These are phyloP conservation scores for Exophiala xenobiotica DNA, from an alignment of 2,329 filamentous ascomycete genomes.

Conservation along the genomic window DNA sequence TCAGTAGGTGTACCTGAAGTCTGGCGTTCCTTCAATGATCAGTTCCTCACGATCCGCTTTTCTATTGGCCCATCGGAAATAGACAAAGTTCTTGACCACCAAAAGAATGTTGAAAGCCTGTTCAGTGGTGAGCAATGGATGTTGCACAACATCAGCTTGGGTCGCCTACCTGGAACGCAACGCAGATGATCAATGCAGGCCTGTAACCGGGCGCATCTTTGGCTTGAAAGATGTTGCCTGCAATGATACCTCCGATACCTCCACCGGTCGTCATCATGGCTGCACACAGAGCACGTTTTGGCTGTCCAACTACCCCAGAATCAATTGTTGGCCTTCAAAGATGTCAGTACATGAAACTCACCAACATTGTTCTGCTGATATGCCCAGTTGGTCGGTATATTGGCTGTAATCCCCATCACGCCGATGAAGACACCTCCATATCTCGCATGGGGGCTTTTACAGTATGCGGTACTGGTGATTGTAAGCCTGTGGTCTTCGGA, in stretches of 20 bases:
- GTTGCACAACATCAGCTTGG: conserved; percentile 35
- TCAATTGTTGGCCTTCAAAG: background rate
- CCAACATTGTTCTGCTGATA: conserved; percentile 83
- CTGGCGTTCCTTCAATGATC: conserved; percentile 50
- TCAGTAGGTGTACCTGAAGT: conserved; percentile 38
- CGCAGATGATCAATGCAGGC: conserved; percentile 26
- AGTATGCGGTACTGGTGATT: conserved; percentile 56
- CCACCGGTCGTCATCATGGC: conserved; percentile 26
- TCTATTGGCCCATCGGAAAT: conserved; percentile 55
- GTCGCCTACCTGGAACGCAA: conserved; percentile 35
- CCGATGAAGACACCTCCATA: conserved; percentile 74
- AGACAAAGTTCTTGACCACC: conserved; percentile 52
- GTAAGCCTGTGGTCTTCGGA: too few species aligned
- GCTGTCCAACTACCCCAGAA: conserved; percentile 61
- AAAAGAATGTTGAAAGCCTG: conserved; percentile 59
- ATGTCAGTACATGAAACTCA: background rate
- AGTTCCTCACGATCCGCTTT: conserved; percentile 48
- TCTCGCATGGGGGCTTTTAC: conserved; percentile 52
- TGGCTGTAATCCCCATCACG: conserved; percentile 71
- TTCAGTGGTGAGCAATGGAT: background rate
- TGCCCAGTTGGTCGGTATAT: conserved; percentile 69
- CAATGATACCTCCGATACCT: conserved; percentile 70
- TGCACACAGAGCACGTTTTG: conserved; percentile 66
- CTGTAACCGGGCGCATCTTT: conserved; percentile 37
- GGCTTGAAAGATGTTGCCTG: conserved; percentile 66